These are phyloP conservation scores for Trichoderma semiorbis DNA, from an alignment of 2,329 filamentous ascomycete genomes.

Conservation along the genomic window DNA sequence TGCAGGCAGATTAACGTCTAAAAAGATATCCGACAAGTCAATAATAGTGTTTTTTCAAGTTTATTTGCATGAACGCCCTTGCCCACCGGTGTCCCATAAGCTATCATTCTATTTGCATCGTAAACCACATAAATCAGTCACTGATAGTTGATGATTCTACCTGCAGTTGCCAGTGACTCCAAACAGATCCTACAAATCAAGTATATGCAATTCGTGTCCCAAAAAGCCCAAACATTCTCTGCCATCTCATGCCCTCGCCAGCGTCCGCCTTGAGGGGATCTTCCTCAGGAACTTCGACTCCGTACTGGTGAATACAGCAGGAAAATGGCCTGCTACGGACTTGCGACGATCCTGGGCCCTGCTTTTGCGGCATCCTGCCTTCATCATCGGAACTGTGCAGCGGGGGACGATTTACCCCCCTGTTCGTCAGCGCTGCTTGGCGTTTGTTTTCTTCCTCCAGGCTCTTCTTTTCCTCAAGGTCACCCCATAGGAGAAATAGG, in stretches of 20 bases:
- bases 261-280: slow-evolving; percentile 44
- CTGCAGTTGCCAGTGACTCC: neutral
- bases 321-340: slow-evolving; percentile 59
- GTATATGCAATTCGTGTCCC: slow-evolving; percentile 53
- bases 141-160: neutral
- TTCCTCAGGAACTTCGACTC: slow-evolving; percentile 45
- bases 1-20: neutral
- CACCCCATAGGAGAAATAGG: slow-evolving; percentile 79
- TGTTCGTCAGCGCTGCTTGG: slow-evolving; percentile 16
- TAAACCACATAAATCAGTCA: neutral
- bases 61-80: neutral
- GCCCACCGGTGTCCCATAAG: neutral
- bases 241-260: slow-evolving; percentile 51
- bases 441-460: slow-evolving; percentile 29
- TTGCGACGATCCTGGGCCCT: slow-evolving; percentile 4
- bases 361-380: neutral
- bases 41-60: neutral
- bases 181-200: neutral
- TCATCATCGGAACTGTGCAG: slow-evolving; percentile 37
- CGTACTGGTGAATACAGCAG: slow-evolving; percentile 71
- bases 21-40: neutral
- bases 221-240: slow-evolving; percentile 62
- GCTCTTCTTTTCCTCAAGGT: slow-evolving; percentile 69
- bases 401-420: slow-evolving; percentile 32
- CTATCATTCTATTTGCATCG: neutral